These are phyloP conservation scores for Boletellus sp. DNA, from an alignment of 768 basidiomycete species.

Conservation along the genomic window DNA sequence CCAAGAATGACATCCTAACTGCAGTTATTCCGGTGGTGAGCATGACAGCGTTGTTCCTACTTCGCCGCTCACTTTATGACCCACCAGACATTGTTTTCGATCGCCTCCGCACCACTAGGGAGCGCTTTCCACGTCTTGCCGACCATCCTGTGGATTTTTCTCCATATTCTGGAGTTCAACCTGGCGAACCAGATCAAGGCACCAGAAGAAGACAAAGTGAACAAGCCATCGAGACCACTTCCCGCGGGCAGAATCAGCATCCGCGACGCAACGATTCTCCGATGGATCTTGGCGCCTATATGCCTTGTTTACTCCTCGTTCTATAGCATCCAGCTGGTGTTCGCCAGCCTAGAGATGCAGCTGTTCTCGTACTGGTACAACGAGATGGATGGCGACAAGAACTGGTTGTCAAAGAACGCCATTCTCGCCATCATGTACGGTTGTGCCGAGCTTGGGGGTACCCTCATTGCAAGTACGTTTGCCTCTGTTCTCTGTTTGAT, in stretches of 20 bases:
- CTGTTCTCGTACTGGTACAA: conserved; percentile 37
- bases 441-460: conserved; percentile 37
- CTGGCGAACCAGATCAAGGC: conserved; percentile 42
- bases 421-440: conserved; percentile 39
- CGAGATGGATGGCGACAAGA: conserved; percentile 34
- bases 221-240: conserved; percentile 44
- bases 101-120: conserved; percentile 31
- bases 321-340: conserved; percentile 32
- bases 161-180: conserved; percentile 42
- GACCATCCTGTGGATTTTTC: conserved; percentile 40
- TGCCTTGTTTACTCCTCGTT: conserved; percentile 34
- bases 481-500: background rate
- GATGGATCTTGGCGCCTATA: conserved; percentile 33
- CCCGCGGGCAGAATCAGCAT: conserved; percentile 41
- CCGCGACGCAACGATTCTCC: conserved; percentile 31
- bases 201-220: conserved; percentile 40
- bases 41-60: background rate
- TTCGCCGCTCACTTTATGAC: background rate
- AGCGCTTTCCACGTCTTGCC: conserved; percentile 17
- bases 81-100: conserved; percentile 32
- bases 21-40: conserved; percentile 46
- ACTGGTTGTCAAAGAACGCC: conserved; percentile 38
- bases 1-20: conserved; percentile 44
- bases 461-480: conserved; percentile 36
- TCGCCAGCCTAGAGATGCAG: conserved; percentile 33